Evolutionary conservation across 1,284 basidiomycete species (phyloP), one percentile per base, ranked within the genome.

Genomic region (Taiwanofungus camphoratus): DNA sequence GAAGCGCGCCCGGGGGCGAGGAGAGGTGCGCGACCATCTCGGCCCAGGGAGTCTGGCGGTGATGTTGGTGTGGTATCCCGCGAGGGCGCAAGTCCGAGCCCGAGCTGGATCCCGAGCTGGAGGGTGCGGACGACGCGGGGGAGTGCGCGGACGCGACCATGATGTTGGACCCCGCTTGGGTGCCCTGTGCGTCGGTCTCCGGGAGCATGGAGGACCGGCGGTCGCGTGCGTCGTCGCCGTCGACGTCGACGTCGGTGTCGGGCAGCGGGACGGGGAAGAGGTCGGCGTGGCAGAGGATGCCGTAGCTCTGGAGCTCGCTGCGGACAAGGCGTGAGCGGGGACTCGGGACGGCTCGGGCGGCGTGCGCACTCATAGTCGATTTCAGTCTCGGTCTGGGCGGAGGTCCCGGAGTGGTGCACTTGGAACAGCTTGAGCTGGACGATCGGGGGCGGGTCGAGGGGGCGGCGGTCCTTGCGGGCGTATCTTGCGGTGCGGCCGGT

Each of bases 211-310:
- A 36, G 31, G n/a, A 6, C 6, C 12, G 22, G n/a, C n/a, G n/a
- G 24, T 32, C 16, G 24, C 19, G 16, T 31, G 15, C n/a, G 23
- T 34, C 40, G 23, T 18, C 23, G 26, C 21, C 13, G 24, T 19
- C 19, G 39, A 19, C 7, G 24, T 42, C 19, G n/a, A n/a, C n/a
- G 33, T 12, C 15, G 24, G 12, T 26, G 15, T 56, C 54, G 22
- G 54, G 36, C 3, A 56, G 55, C 19, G 69, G 68, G 6, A 77
- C 70, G 3, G 74, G 73, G 49, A 79, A 82, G 19, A 83, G 66
- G 60, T 83, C 80, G 32, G 79, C 76, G 4, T 76, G 77, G 56
- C 80, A 82, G 3, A 83, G 58, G n/a, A 82, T 64, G 9, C 78
- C 78, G 22, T 76, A 66, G 4, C 63, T 65, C 41, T 68, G 64